These are phyloP conservation scores for Ophiostoma sp. DNA, from an alignment of 2,329 filamentous ascomycete species.

Conservation along the genomic window DNA sequence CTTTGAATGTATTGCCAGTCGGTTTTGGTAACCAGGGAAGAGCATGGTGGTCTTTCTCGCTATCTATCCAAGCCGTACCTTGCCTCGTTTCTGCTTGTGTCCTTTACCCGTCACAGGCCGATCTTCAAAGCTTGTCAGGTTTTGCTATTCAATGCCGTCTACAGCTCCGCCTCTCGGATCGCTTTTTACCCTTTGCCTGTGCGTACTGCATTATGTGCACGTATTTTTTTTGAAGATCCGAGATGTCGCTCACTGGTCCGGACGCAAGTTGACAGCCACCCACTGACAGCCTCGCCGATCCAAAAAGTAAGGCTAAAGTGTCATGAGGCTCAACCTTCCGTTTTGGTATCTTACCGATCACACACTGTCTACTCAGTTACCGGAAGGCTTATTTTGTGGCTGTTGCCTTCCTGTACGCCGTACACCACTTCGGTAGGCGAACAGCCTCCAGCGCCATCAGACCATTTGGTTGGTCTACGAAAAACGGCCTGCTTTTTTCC, in stretches of 20 bases:
- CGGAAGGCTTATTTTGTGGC: neutral
- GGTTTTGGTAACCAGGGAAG: neutral
- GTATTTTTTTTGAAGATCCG: neutral
- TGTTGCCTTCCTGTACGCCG: neutral
- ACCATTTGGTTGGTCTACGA: neutral
- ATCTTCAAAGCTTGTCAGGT: neutral
- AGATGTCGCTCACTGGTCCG: neutral
- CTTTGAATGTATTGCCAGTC: neutral
- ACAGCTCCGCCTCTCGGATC: neutral
- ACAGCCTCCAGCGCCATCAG: neutral
- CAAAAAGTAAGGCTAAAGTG: neutral
- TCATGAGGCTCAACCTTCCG: neutral
- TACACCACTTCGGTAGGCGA: neutral
- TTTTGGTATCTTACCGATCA: neutral
- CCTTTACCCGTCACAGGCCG: neutral
- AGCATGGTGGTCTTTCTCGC: too few relatives aligned
- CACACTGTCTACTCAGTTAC: neutral
- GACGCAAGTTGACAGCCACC: neutral
- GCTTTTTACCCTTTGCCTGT: neutral
- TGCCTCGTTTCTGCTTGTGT: neutral
- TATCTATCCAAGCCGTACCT: neutral
- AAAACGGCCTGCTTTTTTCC: neutral
- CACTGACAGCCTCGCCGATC: neutral
- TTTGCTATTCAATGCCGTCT: neutral
- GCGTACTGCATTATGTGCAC: neutral